phyloP scores from a whole-genome alignment of 2,329 filamentous ascomycete genomes.

The Penicillium brevicompactum region DNA sequence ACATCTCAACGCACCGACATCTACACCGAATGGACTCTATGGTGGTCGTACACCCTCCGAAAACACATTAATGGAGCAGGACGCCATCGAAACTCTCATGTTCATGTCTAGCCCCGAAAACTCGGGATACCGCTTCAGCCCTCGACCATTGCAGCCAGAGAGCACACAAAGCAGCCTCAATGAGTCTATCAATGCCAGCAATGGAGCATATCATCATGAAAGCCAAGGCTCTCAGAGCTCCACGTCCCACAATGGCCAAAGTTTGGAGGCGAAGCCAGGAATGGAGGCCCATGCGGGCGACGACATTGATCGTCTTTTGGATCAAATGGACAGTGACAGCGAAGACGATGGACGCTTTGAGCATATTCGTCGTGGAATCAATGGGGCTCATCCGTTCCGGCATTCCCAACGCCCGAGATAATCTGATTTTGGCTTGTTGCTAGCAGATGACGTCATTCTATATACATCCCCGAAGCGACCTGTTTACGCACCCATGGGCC shows the following conservation, averaged over 20 bases:
- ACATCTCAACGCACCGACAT: constrained; percentile 17
- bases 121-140: constrained; percentile 45
- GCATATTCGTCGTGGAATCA: constrained; percentile 14
- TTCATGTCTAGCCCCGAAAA: constrained; percentile 55
- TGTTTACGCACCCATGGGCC: neutral
- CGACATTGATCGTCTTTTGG: constrained; percentile 44
- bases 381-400: constrained; percentile 8
- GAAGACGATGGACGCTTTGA: constrained; percentile 33
- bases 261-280: constrained; percentile 14
- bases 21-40: constrained; percentile 24
- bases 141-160: constrained; percentile 28
- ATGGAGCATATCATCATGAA: constrained; percentile 5
- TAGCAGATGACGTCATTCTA: neutral
- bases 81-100: constrained; percentile 53
- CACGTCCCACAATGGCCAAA: constrained; percentile 8
- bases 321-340: constrained; percentile 44
- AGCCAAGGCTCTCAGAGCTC: constrained; percentile 25
- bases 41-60: constrained; percentile 43
- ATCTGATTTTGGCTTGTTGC: neutral
- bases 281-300: constrained; percentile 40
- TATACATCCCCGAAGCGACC: neutral
- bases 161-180: constrained; percentile 29
- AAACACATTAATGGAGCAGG: constrained; percentile 51
- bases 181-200: constrained; percentile 22
- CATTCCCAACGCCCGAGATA: constrained; percentile 9